Evolutionary conservation across 768 basidiomycete species (phyloP).

Genomic region (Dentipellis sp.): DNA sequence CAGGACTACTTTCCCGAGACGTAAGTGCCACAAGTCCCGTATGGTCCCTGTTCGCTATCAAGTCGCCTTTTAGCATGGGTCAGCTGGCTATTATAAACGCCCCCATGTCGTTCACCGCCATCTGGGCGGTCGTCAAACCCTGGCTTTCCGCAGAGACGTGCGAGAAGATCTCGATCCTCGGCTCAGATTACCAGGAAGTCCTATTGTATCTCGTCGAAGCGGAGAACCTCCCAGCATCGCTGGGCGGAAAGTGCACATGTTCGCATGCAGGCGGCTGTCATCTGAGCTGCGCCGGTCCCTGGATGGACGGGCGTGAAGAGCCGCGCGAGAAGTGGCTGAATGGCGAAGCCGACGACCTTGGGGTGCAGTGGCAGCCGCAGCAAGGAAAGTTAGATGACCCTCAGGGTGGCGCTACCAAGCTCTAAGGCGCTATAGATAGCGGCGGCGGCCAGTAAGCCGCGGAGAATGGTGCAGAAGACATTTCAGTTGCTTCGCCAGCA

Average conservation of each 20-base stretch:
- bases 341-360: slow-evolving; percentile 15
- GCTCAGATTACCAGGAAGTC: slow-evolving; percentile 45
- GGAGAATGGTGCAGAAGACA: background rate
- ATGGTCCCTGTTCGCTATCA: background rate
- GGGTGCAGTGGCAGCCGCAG: slow-evolving; percentile 8
- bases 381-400: background rate
- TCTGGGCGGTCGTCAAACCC: slow-evolving; percentile 60
- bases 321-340: slow-evolving; percentile 21
- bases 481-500: background rate
- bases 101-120: slow-evolving; percentile 61
- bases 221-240: slow-evolving; percentile 47
- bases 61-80: slow-evolving; percentile 45
- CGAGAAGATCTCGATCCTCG: slow-evolving; percentile 58
- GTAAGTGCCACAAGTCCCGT: slow-evolving; percentile 27
- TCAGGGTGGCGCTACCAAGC: background rate
- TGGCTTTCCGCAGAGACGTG: slow-evolving; percentile 70
- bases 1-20: slow-evolving; percentile 77
- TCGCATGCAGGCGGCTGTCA: slow-evolving; percentile 45
- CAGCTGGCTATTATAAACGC: slow-evolving; percentile 65
- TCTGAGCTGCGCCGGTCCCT: slow-evolving; percentile 58
- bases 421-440: background rate
- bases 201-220: slow-evolving; percentile 53
- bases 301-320: slow-evolving; percentile 44
- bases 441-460: background rate
- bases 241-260: slow-evolving; percentile 66